phyloP scores from a whole-genome alignment of 2,329 filamentous ascomycete species.

The Alternaria viburni region DNA sequence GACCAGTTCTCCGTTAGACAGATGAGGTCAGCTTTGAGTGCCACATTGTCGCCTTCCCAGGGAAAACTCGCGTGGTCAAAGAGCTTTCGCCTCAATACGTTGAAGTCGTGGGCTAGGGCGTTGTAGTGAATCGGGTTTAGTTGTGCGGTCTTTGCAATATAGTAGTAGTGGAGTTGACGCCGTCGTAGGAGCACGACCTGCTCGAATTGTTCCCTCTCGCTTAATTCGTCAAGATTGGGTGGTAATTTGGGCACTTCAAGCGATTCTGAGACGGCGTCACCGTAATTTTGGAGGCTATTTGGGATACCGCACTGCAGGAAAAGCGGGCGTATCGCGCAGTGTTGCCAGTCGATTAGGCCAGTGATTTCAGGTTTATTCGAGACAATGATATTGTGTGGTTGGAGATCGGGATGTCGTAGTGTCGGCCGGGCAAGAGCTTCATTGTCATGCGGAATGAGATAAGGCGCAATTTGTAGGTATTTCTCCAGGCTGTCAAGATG shows the following conservation, averaged over 20 bases:
- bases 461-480: conserved; percentile 33
- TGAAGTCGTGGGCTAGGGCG: conserved; percentile 29
- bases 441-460: conserved; percentile 26
- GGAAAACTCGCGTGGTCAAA: conserved; percentile 32
- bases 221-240: conserved; percentile 27
- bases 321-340: conserved; percentile 43
- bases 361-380: conserved; percentile 41
- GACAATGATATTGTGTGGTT: conserved; percentile 44
- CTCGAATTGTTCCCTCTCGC: conserved; percentile 28
- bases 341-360: conserved; percentile 48
- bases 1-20: conserved; percentile 29
- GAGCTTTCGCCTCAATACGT: conserved; percentile 29
- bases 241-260: conserved; percentile 30
- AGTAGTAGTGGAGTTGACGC: conserved; percentile 40
- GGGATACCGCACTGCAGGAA: conserved; percentile 50
- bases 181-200: conserved; percentile 34
- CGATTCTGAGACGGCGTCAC: conserved; percentile 36
- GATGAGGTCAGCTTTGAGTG: conserved; percentile 36
- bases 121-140: conserved; percentile 35
- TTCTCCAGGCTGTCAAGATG: conserved; percentile 39
- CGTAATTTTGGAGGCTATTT: conserved; percentile 50
- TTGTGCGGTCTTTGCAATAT: conserved; percentile 31
- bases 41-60: conserved; percentile 41
- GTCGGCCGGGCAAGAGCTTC: conserved; percentile 23
- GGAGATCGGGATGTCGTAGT: conserved; percentile 46